Base-by-base conservation (phyloP, 2,329 filamentous ascomycete species). In the Claviceps sp. region DNA sequence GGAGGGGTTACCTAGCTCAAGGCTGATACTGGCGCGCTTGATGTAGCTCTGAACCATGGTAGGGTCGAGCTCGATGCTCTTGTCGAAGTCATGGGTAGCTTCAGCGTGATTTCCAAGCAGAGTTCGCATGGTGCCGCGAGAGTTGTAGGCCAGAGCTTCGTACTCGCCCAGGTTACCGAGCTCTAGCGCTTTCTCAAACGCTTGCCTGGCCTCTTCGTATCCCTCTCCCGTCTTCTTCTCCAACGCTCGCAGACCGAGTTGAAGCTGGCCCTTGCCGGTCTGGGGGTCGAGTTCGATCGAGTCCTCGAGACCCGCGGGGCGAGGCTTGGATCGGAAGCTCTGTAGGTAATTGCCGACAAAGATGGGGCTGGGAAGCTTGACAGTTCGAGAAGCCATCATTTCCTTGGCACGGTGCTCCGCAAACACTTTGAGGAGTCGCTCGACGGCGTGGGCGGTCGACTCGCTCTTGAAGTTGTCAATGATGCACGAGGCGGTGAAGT, bases 301-400 rank as follows among this genome's bases (percentile, higher is more conserved):
- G 59, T 94, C 88, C 55, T 91, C 89, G 50, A 98, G 75, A 13
- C 89, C 91, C 56, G 76, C 81, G 4, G 93, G 91, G 2, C 88
- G 79, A 47, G 82, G 76, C 73, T 86, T 87, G 54, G 83, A 76
- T 55, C 93, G 86, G 85, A 98, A 98, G 74, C 91, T 97, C 73
- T 97, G 91, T 37, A 98, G 84, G 70, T 98, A 98, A 76, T 98
- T 98, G 65, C 89, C 89, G 59, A 98, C 90, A 61, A 97, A 98
- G 13, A 90, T 96, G 34, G 93, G 86, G 70, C 90, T 96, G 19
- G 93, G 93, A 49, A 98, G 79, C 72, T 88, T 91, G 73, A 89
- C 86, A 38, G 76, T 73, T 70, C 93, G 91, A 69, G 90, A 91
- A 55, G 78, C 78, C 62, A 98, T 76, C 64, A 98, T 95, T 57